Conservation (phyloP, 2,329 filamentous ascomycete genomes). For the Colletotrichum spaethianum region DNA sequence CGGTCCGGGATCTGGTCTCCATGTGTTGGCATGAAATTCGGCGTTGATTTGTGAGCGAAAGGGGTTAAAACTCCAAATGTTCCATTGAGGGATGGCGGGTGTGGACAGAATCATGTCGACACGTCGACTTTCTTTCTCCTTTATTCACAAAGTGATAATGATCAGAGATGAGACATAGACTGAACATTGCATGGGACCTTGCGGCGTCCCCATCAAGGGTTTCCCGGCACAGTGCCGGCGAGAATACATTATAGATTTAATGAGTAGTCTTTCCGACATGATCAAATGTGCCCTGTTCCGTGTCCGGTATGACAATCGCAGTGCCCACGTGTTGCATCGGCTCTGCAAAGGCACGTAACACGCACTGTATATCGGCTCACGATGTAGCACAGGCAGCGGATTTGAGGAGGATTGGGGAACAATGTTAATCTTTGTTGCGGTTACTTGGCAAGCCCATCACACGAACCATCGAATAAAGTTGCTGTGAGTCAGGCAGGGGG, state of each 20-base stretch:
- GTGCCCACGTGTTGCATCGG: background rate
- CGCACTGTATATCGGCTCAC: no score
- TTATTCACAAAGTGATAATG: slow-evolving; percentile 29
- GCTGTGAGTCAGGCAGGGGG: no score
- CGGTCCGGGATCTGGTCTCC: slow-evolving; percentile 24
- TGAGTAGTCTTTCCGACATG: slow-evolving; percentile 17
- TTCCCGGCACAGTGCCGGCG: slow-evolving; percentile 1
- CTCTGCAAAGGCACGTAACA: no score
- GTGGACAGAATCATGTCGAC: background rate
- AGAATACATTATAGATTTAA: slow-evolving; percentile 34
- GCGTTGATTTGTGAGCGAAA: slow-evolving; percentile 21
- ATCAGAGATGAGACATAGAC: slow-evolving; percentile 41
- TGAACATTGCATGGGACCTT: slow-evolving; percentile 28
- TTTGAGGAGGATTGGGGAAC: no score
- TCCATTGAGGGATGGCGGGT: slow-evolving; percentile 1
- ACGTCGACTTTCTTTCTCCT: background rate
- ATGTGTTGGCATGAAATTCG: slow-evolving; percentile 35
- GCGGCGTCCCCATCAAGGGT: background rate
- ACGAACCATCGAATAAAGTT: no score
- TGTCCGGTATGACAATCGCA: background rate
- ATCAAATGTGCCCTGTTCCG: background rate
- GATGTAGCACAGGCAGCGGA: no score
- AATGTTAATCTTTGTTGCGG: no score
- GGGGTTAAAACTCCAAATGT: background rate
- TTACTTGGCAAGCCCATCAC: no score